Evolutionary conservation across 106 monocot genomes (phyloP).

Genomic region (Allium cepa): DNA sequence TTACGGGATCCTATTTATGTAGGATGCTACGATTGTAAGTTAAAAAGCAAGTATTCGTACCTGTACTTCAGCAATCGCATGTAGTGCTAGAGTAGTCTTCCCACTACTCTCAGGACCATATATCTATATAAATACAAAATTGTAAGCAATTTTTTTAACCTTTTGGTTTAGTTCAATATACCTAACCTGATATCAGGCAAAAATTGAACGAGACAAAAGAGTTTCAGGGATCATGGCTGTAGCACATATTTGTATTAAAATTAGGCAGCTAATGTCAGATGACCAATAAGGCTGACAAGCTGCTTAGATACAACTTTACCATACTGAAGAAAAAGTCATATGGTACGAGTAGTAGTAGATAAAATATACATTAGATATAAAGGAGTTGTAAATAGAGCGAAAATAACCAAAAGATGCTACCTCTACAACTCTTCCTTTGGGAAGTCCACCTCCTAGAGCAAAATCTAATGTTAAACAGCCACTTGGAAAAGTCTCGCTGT

Average conservation of each 20-base stretch:
- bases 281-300: no score
- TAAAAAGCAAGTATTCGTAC: constrained; percentile 21
- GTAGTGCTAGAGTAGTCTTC: constrained; percentile 93
- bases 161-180: no score
- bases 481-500: constrained; percentile 96
- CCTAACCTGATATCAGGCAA: no score
- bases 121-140: constrained; percentile 48
- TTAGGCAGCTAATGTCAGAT: no score
- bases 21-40: not conserved
- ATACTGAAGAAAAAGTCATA: no score
- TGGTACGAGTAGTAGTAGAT: no score
- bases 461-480: constrained; percentile 95
- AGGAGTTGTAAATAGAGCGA: no score
- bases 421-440: constrained; percentile 98
- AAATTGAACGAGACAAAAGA: no score
- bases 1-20: not conserved
- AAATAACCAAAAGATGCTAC: constrained; percentile 16
- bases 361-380: no score
- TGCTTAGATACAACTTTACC: no score
- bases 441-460: constrained; percentile 92
- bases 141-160: not conserved
- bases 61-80: constrained; percentile 99
- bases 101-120: constrained; percentile 98
- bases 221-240: no score
- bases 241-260: no score